These are phyloP conservation scores for Cadophora sp. DNA, from an alignment of 2,329 filamentous ascomycete species.

Conservation along the genomic window DNA sequence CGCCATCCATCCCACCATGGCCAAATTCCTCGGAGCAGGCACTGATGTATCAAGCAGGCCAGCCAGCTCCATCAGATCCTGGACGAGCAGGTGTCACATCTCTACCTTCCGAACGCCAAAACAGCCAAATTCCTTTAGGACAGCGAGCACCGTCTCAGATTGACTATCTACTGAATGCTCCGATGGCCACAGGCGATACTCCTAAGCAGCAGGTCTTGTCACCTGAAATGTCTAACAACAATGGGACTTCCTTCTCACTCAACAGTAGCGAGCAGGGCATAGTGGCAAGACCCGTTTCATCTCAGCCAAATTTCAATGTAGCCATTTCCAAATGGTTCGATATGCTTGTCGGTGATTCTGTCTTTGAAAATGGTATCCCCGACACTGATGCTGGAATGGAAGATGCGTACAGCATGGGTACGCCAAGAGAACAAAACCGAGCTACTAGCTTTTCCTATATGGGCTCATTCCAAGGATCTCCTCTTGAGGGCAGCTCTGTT, in stretches of 20 bases:
- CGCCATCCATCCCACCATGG: conserved; percentile 14
- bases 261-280: conserved; percentile 10
- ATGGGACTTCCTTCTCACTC: conserved; percentile 16
- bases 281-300: conserved; percentile 8
- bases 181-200: conserved; percentile 8
- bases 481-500: neutral
- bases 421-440: conserved; percentile 12
- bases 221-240: conserved; percentile 17
- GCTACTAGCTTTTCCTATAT: conserved; percentile 13
- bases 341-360: conserved; percentile 24
- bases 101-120: neutral
- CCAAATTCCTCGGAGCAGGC: conserved; percentile 18
- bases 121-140: neutral
- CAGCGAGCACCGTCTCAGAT: conserved; percentile 5
- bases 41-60: conserved; percentile 7
- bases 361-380: conserved; percentile 18
- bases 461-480: conserved; percentile 6
- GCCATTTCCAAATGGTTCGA: conserved; percentile 27
- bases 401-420: neutral
- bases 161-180: conserved; percentile 1
- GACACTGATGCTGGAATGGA: conserved; percentile 13
- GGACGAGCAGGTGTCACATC: conserved; percentile 1
- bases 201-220: neutral
- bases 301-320: conserved; percentile 23
- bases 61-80: neutral